A percentile compares a stretch with the other conserved stretches of the same genome.
These are phyloP conservation scores for Ampelocalamus luodianensis DNA, from an alignment of 176 grass and related monocot genomes.

Conservation along the genomic window DNA sequence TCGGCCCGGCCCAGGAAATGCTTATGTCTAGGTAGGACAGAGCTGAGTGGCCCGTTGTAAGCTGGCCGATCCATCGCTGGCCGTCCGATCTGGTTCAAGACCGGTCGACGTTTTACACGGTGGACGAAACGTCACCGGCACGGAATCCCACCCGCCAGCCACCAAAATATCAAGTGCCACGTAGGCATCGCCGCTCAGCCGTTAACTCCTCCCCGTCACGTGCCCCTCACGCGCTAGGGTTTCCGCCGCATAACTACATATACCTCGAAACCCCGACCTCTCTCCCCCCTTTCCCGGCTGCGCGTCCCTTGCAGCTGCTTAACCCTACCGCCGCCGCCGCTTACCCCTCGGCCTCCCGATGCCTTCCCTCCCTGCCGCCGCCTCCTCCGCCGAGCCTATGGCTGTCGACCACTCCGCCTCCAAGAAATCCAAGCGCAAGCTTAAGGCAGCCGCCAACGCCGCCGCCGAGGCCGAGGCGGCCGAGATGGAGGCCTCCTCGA, in stretches of 20 bases:
- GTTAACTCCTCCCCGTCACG: not conserved
- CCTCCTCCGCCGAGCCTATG: conserved; percentile 49
- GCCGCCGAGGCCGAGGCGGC: conserved; percentile 27
- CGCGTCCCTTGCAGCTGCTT: conserved; percentile 40
- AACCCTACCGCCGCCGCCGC: conserved; percentile 2
- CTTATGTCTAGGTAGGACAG: too few relatives aligned
- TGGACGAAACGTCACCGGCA: conserved; percentile 24
- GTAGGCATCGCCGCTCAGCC: not conserved
- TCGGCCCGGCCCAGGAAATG: too few relatives aligned
- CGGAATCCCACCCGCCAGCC: not conserved
- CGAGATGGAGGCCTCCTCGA: not conserved
- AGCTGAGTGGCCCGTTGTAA: too few relatives aligned
- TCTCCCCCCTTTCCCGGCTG: conserved; percentile 40
- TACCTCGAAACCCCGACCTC: not conserved
- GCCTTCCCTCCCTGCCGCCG: conserved; percentile 58
- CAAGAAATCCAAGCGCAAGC: conserved; percentile 71
- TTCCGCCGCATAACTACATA: conserved; percentile 47
- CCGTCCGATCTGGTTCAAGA: not conserved
- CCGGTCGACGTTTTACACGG: conserved; percentile 15
- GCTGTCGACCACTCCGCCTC: conserved; percentile 62
- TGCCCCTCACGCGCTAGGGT: conserved; percentile 45
- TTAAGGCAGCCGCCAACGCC: conserved; percentile 46
- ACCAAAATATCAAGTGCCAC: conserved; percentile 34
- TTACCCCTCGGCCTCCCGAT: not conserved
- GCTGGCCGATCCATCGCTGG: not conserved